Conservation (phyloP, 768 basidiomycete species). For the Tricholoma furcatifolium region DNA sequence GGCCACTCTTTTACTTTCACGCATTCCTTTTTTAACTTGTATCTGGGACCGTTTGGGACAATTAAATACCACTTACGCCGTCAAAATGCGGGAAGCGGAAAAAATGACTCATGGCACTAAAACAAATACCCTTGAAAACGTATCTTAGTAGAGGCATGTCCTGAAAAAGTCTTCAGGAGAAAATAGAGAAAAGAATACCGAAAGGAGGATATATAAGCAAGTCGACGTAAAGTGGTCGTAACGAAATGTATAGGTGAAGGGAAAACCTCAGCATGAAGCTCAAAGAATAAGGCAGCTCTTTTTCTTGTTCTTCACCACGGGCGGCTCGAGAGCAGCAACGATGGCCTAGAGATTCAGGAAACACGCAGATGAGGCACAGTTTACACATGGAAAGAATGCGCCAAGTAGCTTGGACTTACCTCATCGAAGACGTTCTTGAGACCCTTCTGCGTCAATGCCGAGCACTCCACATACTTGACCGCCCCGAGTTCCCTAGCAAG, state of each 20-base stretch:
- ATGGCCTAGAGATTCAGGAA: conserved; percentile 66
- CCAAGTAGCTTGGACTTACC: conserved; percentile 48
- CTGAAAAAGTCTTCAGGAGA: conserved; percentile 38
- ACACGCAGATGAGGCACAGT: conserved; percentile 9
- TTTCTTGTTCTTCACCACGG: conserved; percentile 81
- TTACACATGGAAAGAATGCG: conserved; percentile 5
- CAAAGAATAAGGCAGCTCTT: conserved; percentile 84
- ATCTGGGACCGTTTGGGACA: background rate
- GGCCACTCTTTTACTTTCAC: conserved; percentile 1
- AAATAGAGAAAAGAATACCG: conserved; percentile 35
- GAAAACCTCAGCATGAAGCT: conserved; percentile 28
- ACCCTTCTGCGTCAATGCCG: conserved; percentile 98
- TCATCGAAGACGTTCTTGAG: conserved; percentile 99
- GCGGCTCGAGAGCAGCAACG: conserved; percentile 97
- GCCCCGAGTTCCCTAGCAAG: conserved; percentile 97
- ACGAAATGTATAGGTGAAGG: conserved; percentile 20
- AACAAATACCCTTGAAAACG: conserved; percentile 20
- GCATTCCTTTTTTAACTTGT: background rate
- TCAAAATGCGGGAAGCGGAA: conserved; percentile 1
- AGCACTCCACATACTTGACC: conserved; percentile 99
- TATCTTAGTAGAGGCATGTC: conserved; percentile 20
- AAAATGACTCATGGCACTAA: conserved; percentile 6
- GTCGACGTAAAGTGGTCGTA: conserved; percentile 41
- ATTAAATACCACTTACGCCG: conserved; percentile 4
- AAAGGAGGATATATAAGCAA: conserved; percentile 45